A percentile compares a stretch with the other conserved stretches of the same genome.
Conservation (phyloP, 2,329 filamentous ascomycete species). For the Penicillium sclerotiorum region DNA sequence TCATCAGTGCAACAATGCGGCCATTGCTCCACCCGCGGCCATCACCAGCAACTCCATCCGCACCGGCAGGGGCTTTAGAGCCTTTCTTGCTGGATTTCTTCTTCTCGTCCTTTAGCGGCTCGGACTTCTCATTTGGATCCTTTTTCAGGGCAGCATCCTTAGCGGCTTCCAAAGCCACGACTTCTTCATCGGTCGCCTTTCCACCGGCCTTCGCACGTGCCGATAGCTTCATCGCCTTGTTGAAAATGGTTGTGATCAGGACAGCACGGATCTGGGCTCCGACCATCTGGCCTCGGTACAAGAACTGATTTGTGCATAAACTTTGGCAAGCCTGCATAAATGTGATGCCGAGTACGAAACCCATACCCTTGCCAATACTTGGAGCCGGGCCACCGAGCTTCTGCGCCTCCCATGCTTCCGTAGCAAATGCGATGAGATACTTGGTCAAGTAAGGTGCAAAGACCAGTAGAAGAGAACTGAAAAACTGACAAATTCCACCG, state of each 20-base stretch:
- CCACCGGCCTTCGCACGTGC: conserved; percentile 86
- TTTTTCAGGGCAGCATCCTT: conserved; percentile 46
- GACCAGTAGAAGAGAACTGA: conserved; percentile 72
- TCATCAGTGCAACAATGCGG: conserved; percentile 90
- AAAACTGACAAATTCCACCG: conserved; percentile 75
- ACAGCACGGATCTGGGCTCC: conserved; percentile 81
- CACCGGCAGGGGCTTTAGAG: conserved; percentile 41
- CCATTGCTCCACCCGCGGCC: conserved; percentile 90
- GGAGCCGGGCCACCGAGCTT: conserved; percentile 59
- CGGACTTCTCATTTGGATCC: not conserved
- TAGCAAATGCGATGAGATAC: conserved; percentile 83
- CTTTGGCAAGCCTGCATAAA: conserved; percentile 83
- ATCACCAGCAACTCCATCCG: conserved; percentile 62
- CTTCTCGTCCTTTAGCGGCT: conserved; percentile 37
- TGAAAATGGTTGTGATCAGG: conserved; percentile 83
- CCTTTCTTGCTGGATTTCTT: conserved; percentile 27
- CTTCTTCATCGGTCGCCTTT: conserved; percentile 54
- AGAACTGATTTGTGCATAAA: conserved; percentile 82
- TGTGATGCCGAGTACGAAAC: conserved; percentile 81
- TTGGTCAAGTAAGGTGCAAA: conserved; percentile 82
- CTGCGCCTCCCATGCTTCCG: conserved; percentile 72
- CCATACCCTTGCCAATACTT: conserved; percentile 73
- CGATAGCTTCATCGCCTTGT: conserved; percentile 88
- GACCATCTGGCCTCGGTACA: conserved; percentile 89
- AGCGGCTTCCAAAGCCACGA: conserved; percentile 45